These are phyloP conservation scores for Aspergillus conjunctus DNA, from an alignment of 495 filamentous ascomycete genomes.

Conservation along the genomic window DNA sequence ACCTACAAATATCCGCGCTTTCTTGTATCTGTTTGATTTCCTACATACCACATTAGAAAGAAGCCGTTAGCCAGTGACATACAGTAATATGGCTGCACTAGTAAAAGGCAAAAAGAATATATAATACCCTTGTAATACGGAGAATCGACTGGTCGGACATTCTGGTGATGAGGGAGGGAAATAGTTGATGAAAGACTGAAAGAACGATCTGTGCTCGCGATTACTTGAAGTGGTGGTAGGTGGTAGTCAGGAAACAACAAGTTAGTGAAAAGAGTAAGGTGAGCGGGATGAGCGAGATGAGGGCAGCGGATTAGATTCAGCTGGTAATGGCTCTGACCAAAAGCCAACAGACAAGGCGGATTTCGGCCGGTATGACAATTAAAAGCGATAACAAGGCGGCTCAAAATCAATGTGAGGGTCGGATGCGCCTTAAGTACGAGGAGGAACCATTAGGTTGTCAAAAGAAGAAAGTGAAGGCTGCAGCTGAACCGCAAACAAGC, in stretches of 20 bases:
- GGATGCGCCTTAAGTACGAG: not conserved
- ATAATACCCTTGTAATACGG: conserved; percentile 73
- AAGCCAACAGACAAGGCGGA: not conserved
- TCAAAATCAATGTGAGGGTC: not conserved
- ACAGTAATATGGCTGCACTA: conserved; percentile 38
- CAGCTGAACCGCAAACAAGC: conserved; percentile 7
- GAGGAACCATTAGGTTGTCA: not conserved
- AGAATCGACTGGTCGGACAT: conserved; percentile 88
- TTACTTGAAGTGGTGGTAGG: not conserved
- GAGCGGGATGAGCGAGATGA: not conserved
- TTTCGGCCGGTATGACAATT: not conserved
- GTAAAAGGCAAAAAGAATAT: conserved; percentile 5
- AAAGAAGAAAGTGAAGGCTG: not conserved
- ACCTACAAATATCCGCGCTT: conserved; percentile 77
- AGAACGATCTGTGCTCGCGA: not conserved
- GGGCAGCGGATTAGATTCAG: not conserved
- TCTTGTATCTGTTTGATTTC: conserved; percentile 84
- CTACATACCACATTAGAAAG: conserved; percentile 42
- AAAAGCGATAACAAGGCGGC: conserved; percentile 2
- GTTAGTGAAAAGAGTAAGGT: not conserved
- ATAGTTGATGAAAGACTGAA: not conserved
- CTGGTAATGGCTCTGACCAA: not conserved
- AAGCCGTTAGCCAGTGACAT: conserved; percentile 17
- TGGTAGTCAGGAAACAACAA: not conserved
- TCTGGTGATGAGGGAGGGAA: conserved; percentile 6